These are phyloP conservation scores for Podaxis carcinomalis DNA, from an alignment of 768 basidiomycete species.

Conservation along the genomic window DNA sequence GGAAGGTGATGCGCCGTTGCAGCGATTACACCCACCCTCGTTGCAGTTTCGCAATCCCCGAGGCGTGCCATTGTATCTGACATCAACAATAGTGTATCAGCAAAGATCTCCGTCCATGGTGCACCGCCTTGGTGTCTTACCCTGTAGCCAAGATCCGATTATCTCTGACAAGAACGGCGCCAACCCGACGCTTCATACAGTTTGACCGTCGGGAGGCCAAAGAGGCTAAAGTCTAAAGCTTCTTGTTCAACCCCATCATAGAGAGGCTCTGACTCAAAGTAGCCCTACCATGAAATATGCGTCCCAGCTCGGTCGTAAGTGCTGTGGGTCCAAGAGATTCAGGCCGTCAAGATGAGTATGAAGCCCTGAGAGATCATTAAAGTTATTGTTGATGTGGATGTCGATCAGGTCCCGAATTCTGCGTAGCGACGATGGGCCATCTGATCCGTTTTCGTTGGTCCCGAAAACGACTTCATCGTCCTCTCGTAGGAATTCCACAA, in stretches of 20 bases:
- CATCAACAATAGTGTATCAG: conserved; percentile 2
- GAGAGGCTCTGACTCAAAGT: neutral
- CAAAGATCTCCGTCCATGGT: neutral
- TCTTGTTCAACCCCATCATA: neutral
- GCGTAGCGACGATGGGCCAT: conserved; percentile 24
- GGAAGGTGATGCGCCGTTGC: conserved; percentile 52
- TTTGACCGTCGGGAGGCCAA: conserved; percentile 88
- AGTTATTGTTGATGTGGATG: conserved; percentile 64
- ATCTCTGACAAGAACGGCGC: conserved; percentile 86
- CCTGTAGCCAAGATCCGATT: conserved; percentile 78
- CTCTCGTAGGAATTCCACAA: conserved; percentile 71
- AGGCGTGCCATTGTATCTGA: conserved; percentile 93
- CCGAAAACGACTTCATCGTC: conserved; percentile 73
- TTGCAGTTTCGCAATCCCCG: conserved; percentile 86
- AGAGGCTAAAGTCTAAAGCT: conserved; percentile 72
- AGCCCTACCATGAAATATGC: conserved; percentile 88
- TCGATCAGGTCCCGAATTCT: conserved; percentile 47
- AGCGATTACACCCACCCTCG: conserved; percentile 84
- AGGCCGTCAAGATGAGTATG: conserved; percentile 61
- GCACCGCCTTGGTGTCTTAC: conserved; percentile 33
- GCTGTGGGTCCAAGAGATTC: conserved; percentile 66
- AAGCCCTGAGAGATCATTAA: conserved; percentile 47
- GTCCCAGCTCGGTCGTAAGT: conserved; percentile 90
- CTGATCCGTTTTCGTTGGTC: conserved; percentile 11
- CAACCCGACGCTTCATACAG: conserved; percentile 97